Percentiles rank a stretch among this genome's conserved stretches.
These are phyloP conservation scores for Massarina eburnea DNA, from an alignment of 2,329 filamentous ascomycete species.

Conservation along the genomic window DNA sequence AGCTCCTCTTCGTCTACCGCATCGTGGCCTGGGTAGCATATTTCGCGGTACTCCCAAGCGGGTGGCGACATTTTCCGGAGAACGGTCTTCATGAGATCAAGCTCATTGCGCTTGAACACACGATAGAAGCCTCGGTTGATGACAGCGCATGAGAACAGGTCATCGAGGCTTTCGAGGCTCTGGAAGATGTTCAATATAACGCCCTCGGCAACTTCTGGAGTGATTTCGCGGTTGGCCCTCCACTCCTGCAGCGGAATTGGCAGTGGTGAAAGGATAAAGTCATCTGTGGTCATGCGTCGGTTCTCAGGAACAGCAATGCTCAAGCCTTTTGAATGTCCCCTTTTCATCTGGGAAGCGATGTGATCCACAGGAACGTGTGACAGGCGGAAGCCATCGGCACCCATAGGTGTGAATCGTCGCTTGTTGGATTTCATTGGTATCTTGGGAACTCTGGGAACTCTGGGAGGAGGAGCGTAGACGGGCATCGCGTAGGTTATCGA, in stretches of 20 bases:
- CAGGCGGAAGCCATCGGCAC: slow-evolving; percentile 17
- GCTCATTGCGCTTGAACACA: slow-evolving; percentile 60
- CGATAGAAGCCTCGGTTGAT: slow-evolving; percentile 60
- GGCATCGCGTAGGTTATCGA: slow-evolving; percentile 12
- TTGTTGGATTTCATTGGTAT: slow-evolving; percentile 27
- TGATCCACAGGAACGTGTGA: slow-evolving; percentile 31
- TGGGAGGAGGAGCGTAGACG: slow-evolving; percentile 42
- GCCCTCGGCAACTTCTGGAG: slow-evolving; percentile 49
- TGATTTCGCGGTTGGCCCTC: slow-evolving; percentile 37
- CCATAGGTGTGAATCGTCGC: slow-evolving; percentile 22
- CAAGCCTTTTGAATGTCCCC: slow-evolving; percentile 18
- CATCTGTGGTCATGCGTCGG: slow-evolving; percentile 21
- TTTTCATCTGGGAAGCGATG: slow-evolving; percentile 32
- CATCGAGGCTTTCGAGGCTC: slow-evolving; percentile 52
- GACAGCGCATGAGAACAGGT: slow-evolving; percentile 57
- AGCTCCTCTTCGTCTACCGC: slow-evolving; percentile 43
- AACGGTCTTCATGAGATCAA: slow-evolving; percentile 55
- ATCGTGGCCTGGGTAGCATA: slow-evolving; percentile 54
- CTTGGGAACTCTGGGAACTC: slow-evolving; percentile 42
- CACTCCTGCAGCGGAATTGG: slow-evolving; percentile 21
- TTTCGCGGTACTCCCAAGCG: slow-evolving; percentile 63
- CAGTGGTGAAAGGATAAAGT: slow-evolving; percentile 19
- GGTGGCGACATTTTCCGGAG: slow-evolving; percentile 58
- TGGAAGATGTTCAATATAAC: slow-evolving; percentile 56
- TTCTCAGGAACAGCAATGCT: slow-evolving; percentile 26